Percentiles rank a stretch among this genome's conserved stretches.
These are phyloP conservation scores for Neonectria neomacrospora DNA, from an alignment of 2,329 filamentous ascomycete genomes.

Conservation along the genomic window DNA sequence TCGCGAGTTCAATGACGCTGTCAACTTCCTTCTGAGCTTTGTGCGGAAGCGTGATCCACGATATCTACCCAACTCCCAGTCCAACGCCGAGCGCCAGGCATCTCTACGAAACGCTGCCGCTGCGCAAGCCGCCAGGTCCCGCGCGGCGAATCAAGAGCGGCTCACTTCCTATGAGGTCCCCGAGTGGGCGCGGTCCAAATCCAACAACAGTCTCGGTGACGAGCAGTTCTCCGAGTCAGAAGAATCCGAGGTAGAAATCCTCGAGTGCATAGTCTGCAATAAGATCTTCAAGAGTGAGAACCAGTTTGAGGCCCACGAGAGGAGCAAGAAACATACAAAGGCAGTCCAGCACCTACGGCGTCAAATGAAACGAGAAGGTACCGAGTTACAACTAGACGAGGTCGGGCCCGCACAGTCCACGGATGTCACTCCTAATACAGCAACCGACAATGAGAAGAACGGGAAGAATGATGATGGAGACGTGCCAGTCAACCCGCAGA, in stretches of 20 bases:
- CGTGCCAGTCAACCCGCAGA: neutral
- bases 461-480: neutral
- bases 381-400: slow-evolving; percentile 62
- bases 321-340: slow-evolving; percentile 95
- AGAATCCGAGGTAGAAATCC: slow-evolving; percentile 67
- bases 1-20: slow-evolving; percentile 91
- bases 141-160: slow-evolving; percentile 83
- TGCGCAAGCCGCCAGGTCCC: slow-evolving; percentile 84
- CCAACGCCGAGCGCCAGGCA: slow-evolving; percentile 83
- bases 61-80: slow-evolving; percentile 80
- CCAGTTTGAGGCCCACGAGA: slow-evolving; percentile 91
- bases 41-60: slow-evolving; percentile 91
- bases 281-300: slow-evolving; percentile 90
- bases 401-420: slow-evolving; percentile 13
- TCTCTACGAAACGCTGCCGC: slow-evolving; percentile 80
- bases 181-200: slow-evolving; percentile 77
- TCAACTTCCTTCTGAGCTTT: slow-evolving; percentile 86
- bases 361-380: slow-evolving; percentile 86
- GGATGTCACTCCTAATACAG: neutral
- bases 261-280: slow-evolving; percentile 82
- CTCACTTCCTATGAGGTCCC: slow-evolving; percentile 73
- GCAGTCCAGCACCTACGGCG: slow-evolving; percentile 81
- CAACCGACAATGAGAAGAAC: neutral
- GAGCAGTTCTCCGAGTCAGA: slow-evolving; percentile 71
- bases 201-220: slow-evolving; percentile 60